Percentiles rank a stretch among this genome's conserved stretches.
Evolutionary conservation across 1,284 basidiomycete species (phyloP).

Genomic region (Rhodotorula sp.): DNA sequence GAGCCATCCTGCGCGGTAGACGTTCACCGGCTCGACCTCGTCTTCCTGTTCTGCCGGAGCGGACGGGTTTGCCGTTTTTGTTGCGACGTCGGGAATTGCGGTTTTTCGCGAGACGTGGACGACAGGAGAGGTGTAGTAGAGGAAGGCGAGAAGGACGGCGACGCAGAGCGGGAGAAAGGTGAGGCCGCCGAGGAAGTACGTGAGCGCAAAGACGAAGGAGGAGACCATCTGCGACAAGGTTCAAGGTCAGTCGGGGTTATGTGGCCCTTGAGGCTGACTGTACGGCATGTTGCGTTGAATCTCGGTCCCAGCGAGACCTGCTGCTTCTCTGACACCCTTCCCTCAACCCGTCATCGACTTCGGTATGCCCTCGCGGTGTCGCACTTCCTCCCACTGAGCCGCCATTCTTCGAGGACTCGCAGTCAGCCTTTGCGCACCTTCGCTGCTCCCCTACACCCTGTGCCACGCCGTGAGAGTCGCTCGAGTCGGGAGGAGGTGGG

Average conservation of each 20-base stretch:
- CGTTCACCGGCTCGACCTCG: slow-evolving; percentile 48
- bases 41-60: neutral
- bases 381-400: no score
- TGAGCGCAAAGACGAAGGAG: slow-evolving; percentile 55
- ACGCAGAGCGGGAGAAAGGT: slow-evolving; percentile 77
- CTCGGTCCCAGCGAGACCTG: no score
- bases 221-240: slow-evolving; percentile 18
- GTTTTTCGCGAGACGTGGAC: slow-evolving; percentile 20
- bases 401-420: no score
- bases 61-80: neutral
- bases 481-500: no score
- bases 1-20: slow-evolving; percentile 75
- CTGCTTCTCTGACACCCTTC: no score
- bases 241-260: neutral
- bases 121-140: slow-evolving; percentile 49
- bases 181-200: slow-evolving; percentile 80
- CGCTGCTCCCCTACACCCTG: no score
- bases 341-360: no score
- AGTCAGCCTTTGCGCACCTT: no score
- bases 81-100: slow-evolving; percentile 6
- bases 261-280: neutral
- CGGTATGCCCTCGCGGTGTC: no score
- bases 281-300: neutral
- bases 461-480: no score
- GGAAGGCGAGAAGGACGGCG: slow-evolving; percentile 59